Evolutionary conservation across 768 basidiomycete species (phyloP), one percentile per base, ranked within the genome.

Genomic region (Suillus subalutaceus): DNA sequence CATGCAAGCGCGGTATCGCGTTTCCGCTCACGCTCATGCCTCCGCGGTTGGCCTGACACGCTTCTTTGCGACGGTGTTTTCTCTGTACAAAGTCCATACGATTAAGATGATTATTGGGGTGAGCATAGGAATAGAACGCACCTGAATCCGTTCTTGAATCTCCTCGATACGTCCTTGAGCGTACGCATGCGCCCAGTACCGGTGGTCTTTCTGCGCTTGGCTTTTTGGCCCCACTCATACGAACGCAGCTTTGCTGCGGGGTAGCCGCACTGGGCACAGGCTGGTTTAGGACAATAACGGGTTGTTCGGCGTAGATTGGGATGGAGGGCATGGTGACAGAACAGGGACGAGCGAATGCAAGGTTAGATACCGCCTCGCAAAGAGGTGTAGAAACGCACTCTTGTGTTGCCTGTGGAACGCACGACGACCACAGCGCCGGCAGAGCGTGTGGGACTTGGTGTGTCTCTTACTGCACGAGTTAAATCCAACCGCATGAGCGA

Each of bases 71-170:
- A 86, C 85, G 23, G 91, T 93, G 80, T 96, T 95, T 84, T 96
- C 95, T 78, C 95, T 93, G 76, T 64, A 57, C 20, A 35, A 16
- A n/a, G 61, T 13, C 30, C 62, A n/a, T 64, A 59, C 50, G 26
- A 26, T 41, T 58, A 20, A 26, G 26, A 46, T 63, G 23, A 0
- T 38, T 63, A 57, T 15, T 32, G 53, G 57, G 37, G 26, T 23
- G 20, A 3, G 18, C 23, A 37, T 60, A 4, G 9, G 10, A 18
- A 4, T 38, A 13, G 16, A 65, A 71, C 85, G 62, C 67, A 93
- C 94, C 92, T 88, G 89, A 97, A 98, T 64, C 97, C 95, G 77
- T 97, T 98, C 90, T 99, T 99, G 91, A 98, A 99, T 72, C 94
- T 88, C 78, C 96, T 88, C 73, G 91, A 90, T 52, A 99, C 97